Evolutionary conservation across 257 asterid genomes (phyloP), one percentile per base, ranked within the genome.

Genomic region (Anisodus acutangulus): DNA sequence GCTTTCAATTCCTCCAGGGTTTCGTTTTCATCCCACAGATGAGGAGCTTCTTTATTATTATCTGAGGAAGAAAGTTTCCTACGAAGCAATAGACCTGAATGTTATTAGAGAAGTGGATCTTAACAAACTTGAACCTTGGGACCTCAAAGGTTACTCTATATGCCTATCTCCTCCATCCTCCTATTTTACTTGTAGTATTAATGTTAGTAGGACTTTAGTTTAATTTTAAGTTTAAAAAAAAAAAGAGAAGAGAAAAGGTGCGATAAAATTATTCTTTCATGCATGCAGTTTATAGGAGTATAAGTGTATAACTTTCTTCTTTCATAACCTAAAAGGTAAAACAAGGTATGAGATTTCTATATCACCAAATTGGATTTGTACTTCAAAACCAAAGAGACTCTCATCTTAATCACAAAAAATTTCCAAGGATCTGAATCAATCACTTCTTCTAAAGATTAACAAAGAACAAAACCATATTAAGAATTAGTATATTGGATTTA

Each of bases 41-140:
- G 98, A 94, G 85, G 98, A 94, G 70, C 83, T 94, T 15, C 90
- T 94, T 39, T 90, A 90, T 85, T 94, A 94, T 80, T 94, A 94
- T 91, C 92, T 94, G 15, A 88, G 90, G 84, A 94, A 93, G 90
- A 94, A 94, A 93, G 94, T 94, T 1, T 94, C 94, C 3, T 93
- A 88, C 62, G 97, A 94, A 84, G 90, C 97, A 70, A 93, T 93
- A 41, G 98, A 93, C 83, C 88, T 92, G 49, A 95, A 94, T 80
- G 96, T 94, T 74, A 92, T 94, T 37, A 79, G 93, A 83, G 97
- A 94, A 85, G 92, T 94, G 12, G 97, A 94, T 91, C 95, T 94
- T 91, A 94, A 94, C 92, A 94, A 92, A 86, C 97, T 94, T 55
- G 98, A 94, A 89, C 98, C 98, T 5, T 94, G 98, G 98, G 97